Percentiles rank a stretch among this genome's conserved stretches.
phyloP scores from a whole-genome alignment of 495 filamentous ascomycete genomes.

The Darksidea phi region DNA sequence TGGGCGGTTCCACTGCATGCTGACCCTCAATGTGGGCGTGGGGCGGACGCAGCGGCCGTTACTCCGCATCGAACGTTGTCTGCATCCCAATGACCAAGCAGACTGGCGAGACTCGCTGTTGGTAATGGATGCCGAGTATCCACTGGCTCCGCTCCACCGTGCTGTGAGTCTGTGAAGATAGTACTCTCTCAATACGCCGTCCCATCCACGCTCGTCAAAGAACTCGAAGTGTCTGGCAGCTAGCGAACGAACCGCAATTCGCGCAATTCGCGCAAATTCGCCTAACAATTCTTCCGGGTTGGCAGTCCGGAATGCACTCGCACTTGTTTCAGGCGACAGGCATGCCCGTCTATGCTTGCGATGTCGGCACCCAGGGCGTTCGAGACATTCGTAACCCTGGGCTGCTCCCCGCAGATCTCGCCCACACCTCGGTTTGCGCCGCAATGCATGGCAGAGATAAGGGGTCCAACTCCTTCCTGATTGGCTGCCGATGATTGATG shows the following conservation, averaged over 20 bases:
- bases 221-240: too few species aligned
- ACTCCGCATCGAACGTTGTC: neutral
- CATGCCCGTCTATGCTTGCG: conserved; percentile 3
- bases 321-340: conserved; percentile 12
- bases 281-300: neutral
- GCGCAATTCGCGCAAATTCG: neutral
- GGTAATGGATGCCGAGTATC: too few species aligned
- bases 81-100: neutral
- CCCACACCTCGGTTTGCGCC: conserved; percentile 13
- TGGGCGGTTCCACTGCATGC: conserved; percentile 6
- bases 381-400: neutral
- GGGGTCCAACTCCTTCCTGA: neutral
- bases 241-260: conserved; percentile 4
- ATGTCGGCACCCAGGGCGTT: conserved; percentile 20
- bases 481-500: conserved; percentile 20
- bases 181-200: neutral
- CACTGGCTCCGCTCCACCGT: too few species aligned
- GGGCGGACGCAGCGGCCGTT: too few species aligned
- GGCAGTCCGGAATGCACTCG: neutral
- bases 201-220: neutral
- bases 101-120: too few species aligned
- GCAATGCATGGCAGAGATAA: conserved; percentile 5
- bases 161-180: too few species aligned
- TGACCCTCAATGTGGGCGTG: conserved; percentile 9
- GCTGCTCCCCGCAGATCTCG: conserved; percentile 4